Conservation (phyloP, 371 early-diverging fungal genomes). For the Zychaea mexicana region DNA sequence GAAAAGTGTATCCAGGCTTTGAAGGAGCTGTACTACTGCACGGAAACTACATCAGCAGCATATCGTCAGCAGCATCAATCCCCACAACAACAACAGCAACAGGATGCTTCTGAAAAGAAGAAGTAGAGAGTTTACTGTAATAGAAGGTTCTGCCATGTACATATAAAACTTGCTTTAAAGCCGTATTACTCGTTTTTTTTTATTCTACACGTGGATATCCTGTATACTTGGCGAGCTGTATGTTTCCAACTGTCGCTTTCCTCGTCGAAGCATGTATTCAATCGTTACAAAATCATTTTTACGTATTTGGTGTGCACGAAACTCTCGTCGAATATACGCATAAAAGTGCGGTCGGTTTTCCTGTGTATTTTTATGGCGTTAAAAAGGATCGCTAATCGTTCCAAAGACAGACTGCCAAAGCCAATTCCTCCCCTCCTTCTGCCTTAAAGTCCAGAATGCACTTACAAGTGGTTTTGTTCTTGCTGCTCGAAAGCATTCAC, state of each 20-base stretch:
- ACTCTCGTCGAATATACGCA: conserved; percentile 62
- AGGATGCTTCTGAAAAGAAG: background rate
- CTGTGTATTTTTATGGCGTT: no score
- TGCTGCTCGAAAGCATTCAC: conserved; percentile 62
- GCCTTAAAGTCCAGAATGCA: no score
- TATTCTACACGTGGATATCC: conserved; percentile 60
- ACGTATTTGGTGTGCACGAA: conserved; percentile 54
- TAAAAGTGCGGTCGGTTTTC: conserved; percentile 59
- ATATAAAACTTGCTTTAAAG: background rate
- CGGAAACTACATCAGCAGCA: conserved; percentile 54
- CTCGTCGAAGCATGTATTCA: conserved; percentile 64
- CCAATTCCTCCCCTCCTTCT: no score
- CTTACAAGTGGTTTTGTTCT: conserved; percentile 57
- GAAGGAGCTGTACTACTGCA: conserved; percentile 63
- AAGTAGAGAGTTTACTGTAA: background rate
- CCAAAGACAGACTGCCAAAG: no score
- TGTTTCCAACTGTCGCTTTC: conserved; percentile 56
- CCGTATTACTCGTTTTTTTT: no score
- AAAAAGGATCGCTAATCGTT: no score
- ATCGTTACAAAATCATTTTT: conserved; percentile 66
- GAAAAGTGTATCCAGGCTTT: conserved; percentile 64
- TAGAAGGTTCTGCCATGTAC: background rate
- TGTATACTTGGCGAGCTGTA: conserved; percentile 60
- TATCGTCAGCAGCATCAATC: conserved; percentile 25
- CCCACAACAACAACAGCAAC: conserved; percentile 1